Base-by-base conservation (phyloP, 2,329 filamentous ascomycete species). In the Metarhizium humberi region DNA sequence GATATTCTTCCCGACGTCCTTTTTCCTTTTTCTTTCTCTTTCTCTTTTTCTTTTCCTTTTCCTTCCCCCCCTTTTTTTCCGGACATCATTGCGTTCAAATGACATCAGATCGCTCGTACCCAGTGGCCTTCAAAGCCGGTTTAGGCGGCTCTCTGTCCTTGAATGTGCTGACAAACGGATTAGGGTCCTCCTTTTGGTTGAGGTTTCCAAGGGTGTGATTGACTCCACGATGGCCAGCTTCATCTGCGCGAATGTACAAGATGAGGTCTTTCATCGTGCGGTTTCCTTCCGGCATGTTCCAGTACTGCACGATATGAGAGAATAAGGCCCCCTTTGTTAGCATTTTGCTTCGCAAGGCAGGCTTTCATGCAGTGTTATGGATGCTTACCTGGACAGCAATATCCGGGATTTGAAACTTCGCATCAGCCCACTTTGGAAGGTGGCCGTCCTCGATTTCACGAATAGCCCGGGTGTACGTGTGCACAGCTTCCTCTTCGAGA, bases 201-300 rank as follows among this genome's bases (percentile, higher is more conserved):
- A 99, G 76, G 67, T 97, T 97, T 52, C 88, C 85, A 46, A 99
- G 73, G 0, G 94, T 97, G 69, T 99, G 94, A 73, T 99, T 97
- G 63, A 97, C 92, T 66, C 96, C 94, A 38, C 94, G 81, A 67
- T 95, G 91, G 68, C 89, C 88, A 4, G 89, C 89, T 71, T 96
- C 91, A 55, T 92, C 88, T n/a, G 88, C 89, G 34, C 92, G 81
- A 62, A 96, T 88, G 69, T 97, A 96, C 52, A 94, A 74, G 53
- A 97, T 78, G 58, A 97, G 72, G 66, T 97, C 90, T 63, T 80
- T 82, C 89, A 99, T 96, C 2, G 84, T 88, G 30, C 86, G 81
- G 56, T 87, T 77, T 2, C 84, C 87, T 68, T 96, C 86, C 0
- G 92, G 91, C 85, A 99, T 96, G 46, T 88, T 84, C 90, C 92